A percentile compares a stretch with the other conserved stretches of the same genome.
Evolutionary conservation across 2,329 filamentous ascomycete genomes (phyloP).

Genomic region (Pseudogymnoascus sp.): DNA sequence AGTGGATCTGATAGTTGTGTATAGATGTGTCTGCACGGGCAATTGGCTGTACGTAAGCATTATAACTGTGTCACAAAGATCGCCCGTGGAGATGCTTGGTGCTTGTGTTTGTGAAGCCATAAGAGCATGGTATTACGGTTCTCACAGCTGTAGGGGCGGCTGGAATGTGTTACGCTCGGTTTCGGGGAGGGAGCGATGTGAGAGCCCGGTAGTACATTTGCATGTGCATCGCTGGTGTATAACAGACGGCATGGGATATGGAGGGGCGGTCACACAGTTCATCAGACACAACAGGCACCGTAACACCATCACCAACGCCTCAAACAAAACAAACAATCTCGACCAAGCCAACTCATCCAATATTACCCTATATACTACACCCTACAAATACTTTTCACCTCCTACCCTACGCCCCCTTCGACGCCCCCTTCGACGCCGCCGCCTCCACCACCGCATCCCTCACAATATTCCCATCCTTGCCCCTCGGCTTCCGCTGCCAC

Average conservation of each 20-base stretch:
- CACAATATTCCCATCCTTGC: slow-evolving; percentile 26
- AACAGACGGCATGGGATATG: neutral
- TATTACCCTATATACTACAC: slow-evolving; percentile 32
- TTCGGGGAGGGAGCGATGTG: neutral
- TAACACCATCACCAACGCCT: neutral
- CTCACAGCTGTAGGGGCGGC: neutral
- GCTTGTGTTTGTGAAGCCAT: neutral
- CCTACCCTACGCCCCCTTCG: slow-evolving; percentile 66
- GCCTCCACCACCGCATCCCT: slow-evolving; percentile 68
- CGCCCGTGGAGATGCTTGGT: neutral
- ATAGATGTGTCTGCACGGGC: neutral
- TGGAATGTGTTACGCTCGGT: neutral
- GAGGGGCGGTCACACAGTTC: neutral
- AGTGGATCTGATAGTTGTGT: neutral
- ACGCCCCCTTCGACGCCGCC: slow-evolving; percentile 59
- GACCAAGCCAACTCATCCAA: slow-evolving; percentile 40
- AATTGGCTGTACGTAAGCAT: neutral
- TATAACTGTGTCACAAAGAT: neutral
- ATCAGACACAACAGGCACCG: neutral
- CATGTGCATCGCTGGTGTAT: neutral
- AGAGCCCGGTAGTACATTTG: neutral
- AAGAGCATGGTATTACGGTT: neutral
- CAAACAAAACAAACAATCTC: neutral
- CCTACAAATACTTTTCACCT: slow-evolving; percentile 25
- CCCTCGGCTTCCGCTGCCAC: slow-evolving; percentile 64